Percentiles rank a stretch among this genome's conserved stretches.
These are phyloP conservation scores for Persicaria tinctoria DNA, from an alignment of 148 eudicot species.

Conservation along the genomic window DNA sequence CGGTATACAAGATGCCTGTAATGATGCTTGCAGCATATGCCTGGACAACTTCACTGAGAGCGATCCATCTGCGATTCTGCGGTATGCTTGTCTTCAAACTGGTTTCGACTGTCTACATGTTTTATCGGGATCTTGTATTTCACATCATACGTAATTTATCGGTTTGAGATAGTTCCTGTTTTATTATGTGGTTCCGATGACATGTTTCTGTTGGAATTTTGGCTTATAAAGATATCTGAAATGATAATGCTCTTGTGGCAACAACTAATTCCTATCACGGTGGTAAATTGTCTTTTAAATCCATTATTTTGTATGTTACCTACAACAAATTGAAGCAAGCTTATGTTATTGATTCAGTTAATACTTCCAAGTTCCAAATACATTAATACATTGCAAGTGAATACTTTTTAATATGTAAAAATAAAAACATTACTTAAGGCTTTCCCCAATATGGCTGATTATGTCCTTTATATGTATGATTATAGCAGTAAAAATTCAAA, in stretches of 20 bases:
- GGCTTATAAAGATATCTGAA: not conserved
- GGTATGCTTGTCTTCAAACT: constrained; percentile 8
- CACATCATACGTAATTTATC: not conserved
- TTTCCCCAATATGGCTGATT: not conserved
- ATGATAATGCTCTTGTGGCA: not conserved
- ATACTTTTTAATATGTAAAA: too few species aligned
- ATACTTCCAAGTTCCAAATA: too few species aligned
- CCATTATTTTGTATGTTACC: not conserved
- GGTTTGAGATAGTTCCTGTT: not conserved
- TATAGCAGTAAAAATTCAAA: not conserved
- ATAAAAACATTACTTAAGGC: too few species aligned
- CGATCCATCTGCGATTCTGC: constrained; percentile 34
- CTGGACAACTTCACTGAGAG: constrained; percentile 42
- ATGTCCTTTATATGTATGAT: not conserved
- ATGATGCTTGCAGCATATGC: constrained; percentile 75
- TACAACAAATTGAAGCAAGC: not conserved
- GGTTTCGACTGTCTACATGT: not conserved
- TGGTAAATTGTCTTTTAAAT: not conserved
- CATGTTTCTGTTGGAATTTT: not conserved
- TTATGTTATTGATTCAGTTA: not conserved
- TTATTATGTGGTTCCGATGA: not conserved
- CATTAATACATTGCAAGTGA: too few species aligned
- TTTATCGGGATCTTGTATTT: not conserved
- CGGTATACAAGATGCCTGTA: constrained; percentile 73
- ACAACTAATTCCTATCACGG: not conserved